Conservation (phyloP, 331 rosid genomes). For the Rhamnella rubrinervis region DNA sequence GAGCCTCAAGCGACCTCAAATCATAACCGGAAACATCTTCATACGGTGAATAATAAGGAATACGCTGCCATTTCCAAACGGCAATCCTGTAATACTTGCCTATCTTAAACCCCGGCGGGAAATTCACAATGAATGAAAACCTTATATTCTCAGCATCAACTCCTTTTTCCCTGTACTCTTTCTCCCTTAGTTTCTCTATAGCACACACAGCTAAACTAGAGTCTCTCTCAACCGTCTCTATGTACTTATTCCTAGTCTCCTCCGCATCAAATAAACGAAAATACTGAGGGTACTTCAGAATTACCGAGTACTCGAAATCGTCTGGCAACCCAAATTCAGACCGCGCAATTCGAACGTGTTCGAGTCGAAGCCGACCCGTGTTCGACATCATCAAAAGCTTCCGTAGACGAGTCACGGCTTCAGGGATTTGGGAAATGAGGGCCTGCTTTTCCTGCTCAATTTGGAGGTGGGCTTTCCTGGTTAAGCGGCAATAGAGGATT, state of each 20-base stretch:
- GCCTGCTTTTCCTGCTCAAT: conserved; percentile 64
- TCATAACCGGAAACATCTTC: conserved; percentile 76
- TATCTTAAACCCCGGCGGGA: conserved; percentile 88
- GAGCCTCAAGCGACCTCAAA: conserved; percentile 82
- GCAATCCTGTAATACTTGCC: conserved; percentile 74
- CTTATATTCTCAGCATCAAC: conserved; percentile 69
- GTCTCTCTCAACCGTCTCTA: conserved; percentile 64
- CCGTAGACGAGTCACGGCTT: conserved; percentile 63
- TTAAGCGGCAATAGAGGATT: conserved; percentile 64
- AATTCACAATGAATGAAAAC: conserved; percentile 70
- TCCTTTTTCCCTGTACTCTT: conserved; percentile 67
- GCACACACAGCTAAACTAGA: conserved; percentile 48
- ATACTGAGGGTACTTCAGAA: conserved; percentile 59
- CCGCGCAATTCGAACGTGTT: conserved; percentile 80
- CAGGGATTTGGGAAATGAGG: conserved; percentile 45
- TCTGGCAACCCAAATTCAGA: conserved; percentile 64
- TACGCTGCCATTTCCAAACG: conserved; percentile 88
- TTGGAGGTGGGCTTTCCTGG: conserved; percentile 72
- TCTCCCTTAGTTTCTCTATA: conserved; percentile 73
- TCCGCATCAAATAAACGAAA: conserved; percentile 66
- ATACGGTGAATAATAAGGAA: conserved; percentile 89
- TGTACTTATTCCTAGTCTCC: conserved; percentile 79
- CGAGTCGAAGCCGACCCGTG: conserved; percentile 59
- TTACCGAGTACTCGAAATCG: conserved; percentile 73
- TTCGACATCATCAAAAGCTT: conserved; percentile 83